Evolutionary conservation across 805 yeast species (phyloP).

Genomic region (Pichia phayaonensis): DNA sequence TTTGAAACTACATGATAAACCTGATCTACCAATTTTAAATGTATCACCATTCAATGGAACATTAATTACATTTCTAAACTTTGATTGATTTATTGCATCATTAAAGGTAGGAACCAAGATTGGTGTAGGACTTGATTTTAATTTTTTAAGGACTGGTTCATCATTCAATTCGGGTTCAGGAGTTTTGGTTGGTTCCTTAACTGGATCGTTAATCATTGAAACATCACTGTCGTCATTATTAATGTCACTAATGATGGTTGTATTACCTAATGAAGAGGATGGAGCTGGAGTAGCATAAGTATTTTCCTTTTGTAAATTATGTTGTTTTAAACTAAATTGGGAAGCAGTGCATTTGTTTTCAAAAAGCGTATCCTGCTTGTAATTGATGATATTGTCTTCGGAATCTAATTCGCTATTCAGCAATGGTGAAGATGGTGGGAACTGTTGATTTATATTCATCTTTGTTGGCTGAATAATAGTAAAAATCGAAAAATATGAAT

Average conservation of each 20-base stretch:
- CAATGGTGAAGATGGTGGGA: slow-evolving; percentile 31
- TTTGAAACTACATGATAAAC: slow-evolving; percentile 46
- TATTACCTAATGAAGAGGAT: slow-evolving; percentile 43
- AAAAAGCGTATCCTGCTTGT: neutral
- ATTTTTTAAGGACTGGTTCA: neutral
- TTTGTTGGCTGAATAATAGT: neutral
- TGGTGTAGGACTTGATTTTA: neutral
- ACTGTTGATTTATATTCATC: slow-evolving; percentile 15
- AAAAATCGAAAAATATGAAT: neutral
- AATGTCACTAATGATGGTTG: slow-evolving; percentile 10
- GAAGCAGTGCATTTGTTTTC: neutral
- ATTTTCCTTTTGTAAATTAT: neutral
- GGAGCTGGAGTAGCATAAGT: slow-evolving; percentile 70
- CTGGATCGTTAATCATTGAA: neutral
- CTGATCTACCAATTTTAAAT: slow-evolving; percentile 60
- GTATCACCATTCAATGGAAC: slow-evolving; percentile 32
- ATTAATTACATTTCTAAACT: slow-evolving; percentile 16
- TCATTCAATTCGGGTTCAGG: neutral
- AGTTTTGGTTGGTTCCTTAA: neutral
- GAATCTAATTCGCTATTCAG: slow-evolving; percentile 8
- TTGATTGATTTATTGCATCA: slow-evolving; percentile 5
- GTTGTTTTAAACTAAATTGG: neutral
- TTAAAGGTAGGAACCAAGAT: too few relatives aligned
- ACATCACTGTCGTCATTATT: neutral
- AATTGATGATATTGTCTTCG: neutral